Evolutionary conservation across 164 flowering plant species (phyloP).

Genomic region (Nelumbo lutea): DNA sequence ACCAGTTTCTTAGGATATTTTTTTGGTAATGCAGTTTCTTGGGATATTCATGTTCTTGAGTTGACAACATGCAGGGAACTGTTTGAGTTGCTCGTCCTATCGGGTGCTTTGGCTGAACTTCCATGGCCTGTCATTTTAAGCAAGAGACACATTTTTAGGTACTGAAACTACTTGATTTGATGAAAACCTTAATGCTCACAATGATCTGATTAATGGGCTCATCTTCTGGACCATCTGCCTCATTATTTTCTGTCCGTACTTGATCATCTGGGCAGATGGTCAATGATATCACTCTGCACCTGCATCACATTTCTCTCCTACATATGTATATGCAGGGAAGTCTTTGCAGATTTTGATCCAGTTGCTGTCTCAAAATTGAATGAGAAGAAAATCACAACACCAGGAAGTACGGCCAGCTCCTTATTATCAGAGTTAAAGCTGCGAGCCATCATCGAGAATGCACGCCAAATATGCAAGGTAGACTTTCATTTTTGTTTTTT

Average conservation of each 20-base stretch:
- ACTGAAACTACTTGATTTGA: neutral
- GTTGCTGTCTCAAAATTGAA: conserved; percentile 26
- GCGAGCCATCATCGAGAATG: conserved; percentile 36
- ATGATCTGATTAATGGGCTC: neutral
- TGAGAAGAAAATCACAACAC: conserved; percentile 29
- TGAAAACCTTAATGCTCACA: neutral
- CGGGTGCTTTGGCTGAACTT: conserved; percentile 70
- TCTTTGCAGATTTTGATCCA: conserved; percentile 35
- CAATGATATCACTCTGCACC: neutral
- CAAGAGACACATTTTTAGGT: conserved; percentile 63
- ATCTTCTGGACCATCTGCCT: neutral
- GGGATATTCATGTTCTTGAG: neutral
- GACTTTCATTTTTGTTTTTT: neutral
- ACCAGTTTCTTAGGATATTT: too few relatives aligned
- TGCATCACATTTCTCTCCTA: neutral
- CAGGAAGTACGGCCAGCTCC: conserved; percentile 28
- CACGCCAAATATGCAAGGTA: conserved; percentile 37
- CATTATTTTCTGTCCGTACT: neutral
- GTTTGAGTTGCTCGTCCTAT: conserved; percentile 56
- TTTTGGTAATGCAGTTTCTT: neutral
- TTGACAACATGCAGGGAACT: conserved; percentile 40
- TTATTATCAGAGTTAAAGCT: conserved; percentile 32
- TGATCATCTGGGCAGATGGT: neutral
- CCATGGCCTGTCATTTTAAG: conserved; percentile 64
- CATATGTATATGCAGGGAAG: conserved; percentile 26